A percentile compares a stretch with the other conserved stretches of the same genome.
These are phyloP conservation scores for Pseudopithomyces maydicus DNA, from an alignment of 2,329 filamentous ascomycete species.

Conservation along the genomic window DNA sequence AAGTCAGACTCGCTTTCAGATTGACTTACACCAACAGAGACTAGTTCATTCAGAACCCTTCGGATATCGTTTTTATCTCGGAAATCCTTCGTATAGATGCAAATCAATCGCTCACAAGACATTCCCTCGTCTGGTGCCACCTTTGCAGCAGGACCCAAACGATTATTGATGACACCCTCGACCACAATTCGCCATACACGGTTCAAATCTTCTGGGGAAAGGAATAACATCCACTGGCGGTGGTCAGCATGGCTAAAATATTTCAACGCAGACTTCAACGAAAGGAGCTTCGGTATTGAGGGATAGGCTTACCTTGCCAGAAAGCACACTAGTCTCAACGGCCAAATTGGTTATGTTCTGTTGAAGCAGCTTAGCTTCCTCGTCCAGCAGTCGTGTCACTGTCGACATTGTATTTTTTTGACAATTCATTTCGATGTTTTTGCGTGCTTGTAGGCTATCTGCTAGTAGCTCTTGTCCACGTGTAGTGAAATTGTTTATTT, in stretches of 20 bases:
- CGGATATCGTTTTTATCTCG: conserved; percentile 69
- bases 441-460: conserved; percentile 52
- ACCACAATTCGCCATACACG: conserved; percentile 70
- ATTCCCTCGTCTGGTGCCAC: conserved; percentile 63
- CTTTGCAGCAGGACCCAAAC: conserved; percentile 75
- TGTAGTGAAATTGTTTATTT: conserved; percentile 56
- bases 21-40: conserved; percentile 61
- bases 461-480: conserved; percentile 62
- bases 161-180: conserved; percentile 67
- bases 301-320: conserved; percentile 64
- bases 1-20: not conserved
- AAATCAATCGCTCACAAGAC: conserved; percentile 64
- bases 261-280: not conserved
- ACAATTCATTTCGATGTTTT: conserved; percentile 54
- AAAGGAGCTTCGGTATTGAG: not conserved
- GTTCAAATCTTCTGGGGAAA: conserved; percentile 59
- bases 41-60: conserved; percentile 68
- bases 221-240: conserved; percentile 76
- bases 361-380: conserved; percentile 52
- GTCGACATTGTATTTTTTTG: conserved; percentile 7
- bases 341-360: conserved; percentile 66
- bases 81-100: conserved; percentile 80
- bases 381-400: conserved; percentile 46
- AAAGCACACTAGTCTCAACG: conserved; percentile 60
- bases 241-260: conserved; percentile 11